A percentile compares a stretch with the other conserved stretches of the same genome.
These are phyloP conservation scores for Talaromyces wortmannii DNA, from an alignment of 495 filamentous ascomycete species.

Conservation along the genomic window DNA sequence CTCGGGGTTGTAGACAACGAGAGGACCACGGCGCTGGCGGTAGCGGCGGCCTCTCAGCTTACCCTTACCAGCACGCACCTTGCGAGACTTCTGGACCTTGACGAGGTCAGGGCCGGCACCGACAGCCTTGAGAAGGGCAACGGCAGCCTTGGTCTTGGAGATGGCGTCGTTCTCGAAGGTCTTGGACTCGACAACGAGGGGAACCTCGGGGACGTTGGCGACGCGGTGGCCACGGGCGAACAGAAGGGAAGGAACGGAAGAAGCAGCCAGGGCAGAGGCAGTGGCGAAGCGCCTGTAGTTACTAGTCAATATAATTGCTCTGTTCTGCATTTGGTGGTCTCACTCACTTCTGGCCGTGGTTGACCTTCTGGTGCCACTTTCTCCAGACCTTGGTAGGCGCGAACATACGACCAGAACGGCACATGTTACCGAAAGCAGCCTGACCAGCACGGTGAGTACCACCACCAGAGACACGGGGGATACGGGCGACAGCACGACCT, in stretches of 20 bases:
- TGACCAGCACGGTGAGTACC: conserved; percentile 99
- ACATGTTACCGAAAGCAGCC: conserved; percentile 99
- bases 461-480: conserved; percentile 99
- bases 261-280: conserved; percentile 92
- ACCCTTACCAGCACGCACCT: conserved; percentile 95
- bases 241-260: conserved; percentile 86
- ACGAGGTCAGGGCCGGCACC: conserved; percentile 85
- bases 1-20: conserved; percentile 92
- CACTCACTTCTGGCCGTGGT: conserved; percentile 85
- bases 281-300: conserved; percentile 85
- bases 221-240: conserved; percentile 96
- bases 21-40: conserved; percentile 93
- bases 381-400: conserved; percentile 99
- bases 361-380: conserved; percentile 99
- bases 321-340: not conserved
- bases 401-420: conserved; percentile 99
- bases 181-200: conserved; percentile 87
- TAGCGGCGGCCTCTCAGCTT: conserved; percentile 92
- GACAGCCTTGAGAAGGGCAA: conserved; percentile 78
- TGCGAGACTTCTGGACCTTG: conserved; percentile 89
- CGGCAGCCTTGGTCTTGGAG: conserved; percentile 82
- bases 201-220: conserved; percentile 86
- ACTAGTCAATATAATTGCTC: not conserved
- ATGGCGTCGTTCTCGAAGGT: conserved; percentile 70
- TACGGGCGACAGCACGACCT: conserved; percentile 99